Evolutionary conservation across 73 alveolate species (phyloP), one percentile per base, ranked within the genome.

Genomic region (Paramecium bursaria): DNA sequence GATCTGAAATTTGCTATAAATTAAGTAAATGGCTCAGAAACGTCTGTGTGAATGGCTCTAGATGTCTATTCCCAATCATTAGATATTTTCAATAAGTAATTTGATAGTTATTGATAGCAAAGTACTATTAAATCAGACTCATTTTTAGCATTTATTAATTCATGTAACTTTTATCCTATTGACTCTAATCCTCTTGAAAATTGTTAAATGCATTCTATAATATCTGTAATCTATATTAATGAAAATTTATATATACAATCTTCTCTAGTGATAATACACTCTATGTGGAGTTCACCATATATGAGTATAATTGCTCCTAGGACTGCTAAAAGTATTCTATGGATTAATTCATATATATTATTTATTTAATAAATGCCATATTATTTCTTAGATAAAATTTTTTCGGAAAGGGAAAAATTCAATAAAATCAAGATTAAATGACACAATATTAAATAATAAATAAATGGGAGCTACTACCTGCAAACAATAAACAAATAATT

Each of bases 51-150:
- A 39, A 67, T 9, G 17, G 17, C 44, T 15, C 3, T 5, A 2
- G 60, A 21, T 15, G 46, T 39, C 0, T 2, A 4, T 35, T 67
- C 82, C 82, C 82, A 67, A 42, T 31, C 17, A 21, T 3, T 19
- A 17, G 82, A 31, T 22, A 67, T 25, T 19, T 47, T 31, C 7
- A 67, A 67, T 31, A 67, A 42, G 57, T 67, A 67, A 42, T 67
- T 67, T 2, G 60, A 39, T 57, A 67, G 46, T 67, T 67, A 67
- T 42, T 67, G 44, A 15, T 67, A 67, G 26, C 26, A 33, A 19
- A 25, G 22, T 10, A 67, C 82, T 17, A 67, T 39, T 25, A 67
- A 39, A 67, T 67, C 82, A 9, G 82, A 44, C 10, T 67, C 82
- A 67, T 67, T 44, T 3, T 26, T 57, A 67, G 9, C 7, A 19